These are phyloP conservation scores for Tremellales sp. DNA, from an alignment of 1,284 basidiomycete species.

Conservation along the genomic window DNA sequence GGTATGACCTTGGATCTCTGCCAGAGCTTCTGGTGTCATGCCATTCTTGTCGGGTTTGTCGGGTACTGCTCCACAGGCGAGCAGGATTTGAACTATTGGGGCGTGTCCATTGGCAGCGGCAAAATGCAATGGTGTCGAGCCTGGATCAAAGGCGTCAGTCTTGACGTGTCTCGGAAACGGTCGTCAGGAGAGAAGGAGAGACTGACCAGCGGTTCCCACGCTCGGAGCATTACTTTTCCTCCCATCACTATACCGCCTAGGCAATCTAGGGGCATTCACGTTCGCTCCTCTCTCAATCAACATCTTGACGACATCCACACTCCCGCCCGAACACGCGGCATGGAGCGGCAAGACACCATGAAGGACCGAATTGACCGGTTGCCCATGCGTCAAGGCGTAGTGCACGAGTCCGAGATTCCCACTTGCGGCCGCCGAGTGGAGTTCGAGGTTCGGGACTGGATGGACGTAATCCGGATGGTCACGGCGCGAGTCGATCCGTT, in stretches of 20 bases:
- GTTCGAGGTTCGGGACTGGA: constrained; percentile 69
- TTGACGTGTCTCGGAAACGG: not conserved
- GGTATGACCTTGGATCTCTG: constrained; percentile 48
- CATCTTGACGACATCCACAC: constrained; percentile 73
- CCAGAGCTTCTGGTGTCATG: constrained; percentile 61
- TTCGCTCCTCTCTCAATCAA: constrained; percentile 87
- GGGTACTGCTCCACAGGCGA: constrained; percentile 73
- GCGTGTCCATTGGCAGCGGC: constrained; percentile 86
- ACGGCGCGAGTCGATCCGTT: not conserved
- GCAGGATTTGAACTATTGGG: constrained; percentile 65
- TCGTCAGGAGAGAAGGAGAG: not conserved
- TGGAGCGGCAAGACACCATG: constrained; percentile 89
- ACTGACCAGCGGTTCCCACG: constrained; percentile 60
- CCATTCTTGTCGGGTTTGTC: constrained; percentile 80
- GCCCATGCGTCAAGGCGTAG: constrained; percentile 77
- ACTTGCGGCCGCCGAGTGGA: constrained; percentile 82
- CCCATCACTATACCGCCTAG: constrained; percentile 69
- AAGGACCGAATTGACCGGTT: constrained; percentile 86
- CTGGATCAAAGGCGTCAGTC: constrained; percentile 36
- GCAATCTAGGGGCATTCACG: constrained; percentile 72
- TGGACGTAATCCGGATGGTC: constrained; percentile 5
- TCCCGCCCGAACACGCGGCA: constrained; percentile 82
- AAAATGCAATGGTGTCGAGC: constrained; percentile 90
- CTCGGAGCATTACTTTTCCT: constrained; percentile 54
- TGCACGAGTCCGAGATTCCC: constrained; percentile 66